These are phyloP conservation scores for Hibiscus syriacus DNA, from an alignment of 345 rosid genomes.

Conservation along the genomic window DNA sequence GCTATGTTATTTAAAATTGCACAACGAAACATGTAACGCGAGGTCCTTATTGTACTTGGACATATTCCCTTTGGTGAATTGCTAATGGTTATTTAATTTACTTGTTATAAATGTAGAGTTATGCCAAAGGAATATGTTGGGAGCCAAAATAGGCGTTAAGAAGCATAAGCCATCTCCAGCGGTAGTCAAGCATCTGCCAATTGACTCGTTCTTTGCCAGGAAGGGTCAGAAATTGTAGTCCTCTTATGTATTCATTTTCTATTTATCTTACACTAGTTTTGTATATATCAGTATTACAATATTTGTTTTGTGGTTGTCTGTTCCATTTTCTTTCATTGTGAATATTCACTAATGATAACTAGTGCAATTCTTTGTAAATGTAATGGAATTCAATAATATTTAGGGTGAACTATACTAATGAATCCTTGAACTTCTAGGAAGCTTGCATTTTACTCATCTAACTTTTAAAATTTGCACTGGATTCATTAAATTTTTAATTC, in stretches of 20 bases:
- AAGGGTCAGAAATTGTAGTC: conserved; percentile 36
- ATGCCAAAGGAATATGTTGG: conserved; percentile 4
- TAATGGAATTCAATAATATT: too few relatives aligned
- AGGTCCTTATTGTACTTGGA: neutral
- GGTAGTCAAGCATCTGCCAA: conserved; percentile 46
- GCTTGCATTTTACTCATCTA: too few relatives aligned
- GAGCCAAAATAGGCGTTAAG: conserved; percentile 35
- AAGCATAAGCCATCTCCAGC: conserved; percentile 45
- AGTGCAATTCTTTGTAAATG: too few relatives aligned
- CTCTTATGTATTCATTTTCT: neutral
- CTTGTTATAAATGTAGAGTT: neutral
- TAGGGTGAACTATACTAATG: too few relatives aligned
- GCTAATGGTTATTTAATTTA: neutral
- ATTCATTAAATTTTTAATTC: too few relatives aligned
- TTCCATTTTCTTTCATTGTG: too few relatives aligned
- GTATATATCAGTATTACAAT: neutral
- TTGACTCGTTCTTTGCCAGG: conserved; percentile 59
- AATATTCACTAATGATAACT: too few relatives aligned
- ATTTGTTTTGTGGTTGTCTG: too few relatives aligned
- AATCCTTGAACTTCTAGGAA: too few relatives aligned
- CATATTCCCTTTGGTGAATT: neutral
- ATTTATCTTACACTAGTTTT: neutral
- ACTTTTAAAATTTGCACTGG: too few relatives aligned
- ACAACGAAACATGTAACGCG: neutral
- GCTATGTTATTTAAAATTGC: too few relatives aligned